Evolutionary conservation across 306 rosid genomes (phyloP).

Genomic region (Vigna nakashimae): DNA sequence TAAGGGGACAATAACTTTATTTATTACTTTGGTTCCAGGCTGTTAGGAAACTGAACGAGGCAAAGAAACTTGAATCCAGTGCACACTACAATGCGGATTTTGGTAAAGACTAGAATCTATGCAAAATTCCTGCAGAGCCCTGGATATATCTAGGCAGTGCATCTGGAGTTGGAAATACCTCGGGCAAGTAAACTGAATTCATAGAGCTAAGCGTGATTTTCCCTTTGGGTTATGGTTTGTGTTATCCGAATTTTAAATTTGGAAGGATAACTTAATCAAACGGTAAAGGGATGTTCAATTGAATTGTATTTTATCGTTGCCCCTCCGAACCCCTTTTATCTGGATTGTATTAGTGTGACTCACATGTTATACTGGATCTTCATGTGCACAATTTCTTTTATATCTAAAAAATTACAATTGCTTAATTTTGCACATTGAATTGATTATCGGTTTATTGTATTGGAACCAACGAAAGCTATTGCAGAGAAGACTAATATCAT

Average conservation of each 20-base stretch:
- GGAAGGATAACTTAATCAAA: constrained; percentile 33
- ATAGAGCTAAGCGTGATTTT: constrained; percentile 22
- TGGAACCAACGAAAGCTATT: too few species aligned
- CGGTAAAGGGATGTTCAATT: constrained; percentile 38
- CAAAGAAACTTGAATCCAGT: constrained; percentile 93
- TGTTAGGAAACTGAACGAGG: constrained; percentile 91
- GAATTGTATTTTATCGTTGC: constrained; percentile 13
- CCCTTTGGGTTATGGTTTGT: constrained; percentile 37
- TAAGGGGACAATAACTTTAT: not conserved
- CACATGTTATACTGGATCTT: constrained; percentile 26
- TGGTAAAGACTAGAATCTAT: constrained; percentile 66
- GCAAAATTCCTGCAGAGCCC: constrained; percentile 44
- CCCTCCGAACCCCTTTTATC: not conserved
- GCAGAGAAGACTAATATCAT: too few species aligned
- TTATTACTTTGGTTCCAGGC: constrained; percentile 62
- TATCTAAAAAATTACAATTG: not conserved
- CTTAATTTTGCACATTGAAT: not conserved
- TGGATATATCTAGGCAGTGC: constrained; percentile 57
- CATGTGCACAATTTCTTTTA: not conserved
- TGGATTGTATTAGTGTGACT: constrained; percentile 24
- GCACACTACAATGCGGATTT: constrained; percentile 88
- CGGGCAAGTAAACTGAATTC: constrained; percentile 27
- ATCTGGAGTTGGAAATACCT: constrained; percentile 44
- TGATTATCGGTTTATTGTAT: not conserved
- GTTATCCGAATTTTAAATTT: constrained; percentile 16